Conservation (phyloP, 1,284 basidiomycete genomes). For the Hymenochaete sp. region DNA sequence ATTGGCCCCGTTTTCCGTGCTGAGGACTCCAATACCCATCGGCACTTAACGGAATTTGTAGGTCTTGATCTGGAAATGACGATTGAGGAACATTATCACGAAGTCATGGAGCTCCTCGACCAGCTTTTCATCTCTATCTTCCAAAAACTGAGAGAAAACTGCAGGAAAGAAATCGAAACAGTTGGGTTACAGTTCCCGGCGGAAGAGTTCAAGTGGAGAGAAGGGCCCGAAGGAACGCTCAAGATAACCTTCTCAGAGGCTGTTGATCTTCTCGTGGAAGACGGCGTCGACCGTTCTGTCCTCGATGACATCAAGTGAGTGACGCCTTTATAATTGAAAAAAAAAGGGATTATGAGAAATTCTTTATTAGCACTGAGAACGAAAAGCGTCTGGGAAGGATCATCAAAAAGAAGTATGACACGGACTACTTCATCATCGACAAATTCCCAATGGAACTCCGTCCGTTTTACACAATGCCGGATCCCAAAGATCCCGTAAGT, state of each 20-base stretch:
- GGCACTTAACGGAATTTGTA: constrained; percentile 98
- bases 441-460: constrained; percentile 91
- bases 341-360: no score
- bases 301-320: constrained; percentile 84
- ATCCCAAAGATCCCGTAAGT: constrained; percentile 76
- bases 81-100: constrained; percentile 98
- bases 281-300: constrained; percentile 66
- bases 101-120: constrained; percentile 85
- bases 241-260: constrained; percentile 83
- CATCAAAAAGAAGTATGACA: constrained; percentile 88
- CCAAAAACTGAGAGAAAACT: constrained; percentile 69
- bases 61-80: constrained; percentile 99
- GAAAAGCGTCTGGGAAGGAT: constrained; percentile 88
- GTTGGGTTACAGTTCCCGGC: constrained; percentile 85
- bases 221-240: constrained; percentile 73
- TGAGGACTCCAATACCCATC: constrained; percentile 96
- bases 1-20: constrained; percentile 96
- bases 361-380: constrained; percentile 67
- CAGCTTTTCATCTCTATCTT: constrained; percentile 80
- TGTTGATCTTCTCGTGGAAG: constrained; percentile 75
- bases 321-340: not conserved
- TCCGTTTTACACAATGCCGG: constrained; percentile 99
- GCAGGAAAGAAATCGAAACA: constrained; percentile 72
- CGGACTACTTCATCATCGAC: constrained; percentile 97
- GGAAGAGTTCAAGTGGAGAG: constrained; percentile 83